Evolutionary conservation across 108 stramenopile species (phyloP), one percentile per base, ranked within the genome.

Genomic region (Cyclotella distinguenda): DNA sequence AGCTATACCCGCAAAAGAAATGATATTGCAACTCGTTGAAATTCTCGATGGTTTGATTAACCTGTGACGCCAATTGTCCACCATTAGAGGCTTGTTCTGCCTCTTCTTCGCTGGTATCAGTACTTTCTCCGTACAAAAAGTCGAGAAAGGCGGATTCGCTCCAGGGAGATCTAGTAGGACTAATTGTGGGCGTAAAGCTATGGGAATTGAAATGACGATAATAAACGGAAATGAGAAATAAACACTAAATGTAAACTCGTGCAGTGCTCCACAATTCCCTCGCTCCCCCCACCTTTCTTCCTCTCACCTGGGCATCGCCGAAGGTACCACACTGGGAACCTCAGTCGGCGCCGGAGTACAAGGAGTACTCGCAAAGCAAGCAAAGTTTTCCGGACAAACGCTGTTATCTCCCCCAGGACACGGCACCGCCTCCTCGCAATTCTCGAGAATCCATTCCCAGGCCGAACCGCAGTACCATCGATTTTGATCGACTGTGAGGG

Each of bases 1-100:
- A 71, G 36, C 70, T 71, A 26, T 40, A 54, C 23, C 70, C 70
- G 36, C 70, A 71, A 42, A 39, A 71, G 42, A 71, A 71, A 44
- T 71, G 70, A 52, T 46, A 55, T 30, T 62, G 60, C 60, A 71
- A 18, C 0, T 35, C 45, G 26, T 55, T 49, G 34, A 22, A 50
- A 47, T 56, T 62, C 23, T 36, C 16, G 35, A 62, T 23, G 8
- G 51, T 31, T 42, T 66, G 33, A 48, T 64, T 52, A 6, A 64
- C 25, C 40, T 64, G 42, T 5, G 63, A 64, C 3, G 50, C 36
- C n/a, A 52, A 18, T 23, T 28, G 38, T 40, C 34, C 42, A 19
- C 45, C 39, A 18, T 1, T 45, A 45, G 36, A 10, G 8, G 11
- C 32, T 45, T 22, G 19, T 5, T 5, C 50, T 34, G 11, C 66